phyloP scores from a whole-genome alignment of 2,329 filamentous ascomycete genomes.

The Akanthomyces lecanii region DNA sequence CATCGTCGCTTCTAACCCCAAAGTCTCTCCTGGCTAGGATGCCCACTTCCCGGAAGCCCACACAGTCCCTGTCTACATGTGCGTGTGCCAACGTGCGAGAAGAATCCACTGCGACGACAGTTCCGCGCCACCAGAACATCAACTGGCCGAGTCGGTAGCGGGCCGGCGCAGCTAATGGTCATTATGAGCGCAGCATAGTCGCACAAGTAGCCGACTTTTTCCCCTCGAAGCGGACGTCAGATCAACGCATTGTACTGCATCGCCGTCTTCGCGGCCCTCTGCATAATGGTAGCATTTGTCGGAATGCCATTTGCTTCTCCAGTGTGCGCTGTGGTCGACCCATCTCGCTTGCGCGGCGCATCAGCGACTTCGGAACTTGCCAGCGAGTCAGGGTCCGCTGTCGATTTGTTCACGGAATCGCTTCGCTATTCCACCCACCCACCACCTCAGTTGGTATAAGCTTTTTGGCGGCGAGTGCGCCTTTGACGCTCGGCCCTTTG shows the following conservation, averaged over 20 bases:
- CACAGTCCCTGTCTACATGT: not conserved
- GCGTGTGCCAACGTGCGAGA: not conserved
- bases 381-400: constrained; percentile 1
- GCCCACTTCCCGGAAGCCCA: constrained; percentile 5
- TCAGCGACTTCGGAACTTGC: constrained; percentile 7
- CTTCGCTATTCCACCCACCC: not conserved
- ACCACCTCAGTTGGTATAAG: not conserved
- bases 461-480: not conserved
- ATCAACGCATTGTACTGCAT: not conserved
- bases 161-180: not conserved
- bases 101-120: not conserved
- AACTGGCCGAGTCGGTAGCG: constrained; percentile 11
- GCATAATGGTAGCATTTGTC: not conserved
- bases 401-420: not conserved
- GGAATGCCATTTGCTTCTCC: not conserved
- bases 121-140: not conserved
- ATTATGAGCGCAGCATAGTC: too few relatives aligned
- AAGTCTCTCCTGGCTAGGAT: not conserved
- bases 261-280: not conserved
- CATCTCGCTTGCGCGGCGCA: not conserved
- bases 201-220: too few relatives aligned
- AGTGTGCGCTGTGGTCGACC: not conserved
- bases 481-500: not conserved
- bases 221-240: too few relatives aligned
- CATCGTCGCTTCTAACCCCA: not conserved